Percentiles rank a stretch among this genome's conserved stretches.
Conservation (phyloP, 768 basidiomycete genomes). For the Candolleomyces efflorescens region DNA sequence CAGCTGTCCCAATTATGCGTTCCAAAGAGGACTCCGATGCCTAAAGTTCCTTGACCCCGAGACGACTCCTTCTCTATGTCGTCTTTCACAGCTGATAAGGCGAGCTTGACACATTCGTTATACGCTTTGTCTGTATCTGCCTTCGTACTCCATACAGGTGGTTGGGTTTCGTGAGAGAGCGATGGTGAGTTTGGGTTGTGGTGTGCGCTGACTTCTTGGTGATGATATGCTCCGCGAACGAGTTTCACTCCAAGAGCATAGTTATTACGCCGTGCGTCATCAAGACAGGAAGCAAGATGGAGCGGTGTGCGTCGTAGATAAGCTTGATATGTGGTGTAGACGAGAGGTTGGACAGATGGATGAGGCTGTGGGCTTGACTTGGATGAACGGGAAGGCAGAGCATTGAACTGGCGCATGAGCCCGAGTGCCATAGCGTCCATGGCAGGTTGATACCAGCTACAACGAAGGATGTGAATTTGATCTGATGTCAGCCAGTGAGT, state of each 20-base stretch:
- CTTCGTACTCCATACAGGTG: constrained; percentile 71
- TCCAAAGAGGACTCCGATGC: constrained; percentile 72
- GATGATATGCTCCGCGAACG: constrained; percentile 90
- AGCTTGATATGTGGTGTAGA: constrained; percentile 87
- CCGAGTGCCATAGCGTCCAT: constrained; percentile 76
- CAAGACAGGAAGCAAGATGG: constrained; percentile 63
- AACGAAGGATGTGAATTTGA: background rate
- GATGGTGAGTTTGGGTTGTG: constrained; percentile 29
- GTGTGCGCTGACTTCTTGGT: constrained; percentile 59
- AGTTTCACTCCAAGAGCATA: constrained; percentile 89
- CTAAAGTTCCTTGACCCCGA: constrained; percentile 7
- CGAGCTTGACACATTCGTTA: constrained; percentile 51
- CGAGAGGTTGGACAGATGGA: constrained; percentile 51
- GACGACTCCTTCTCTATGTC: constrained; percentile 33
- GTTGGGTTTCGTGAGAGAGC: constrained; percentile 52
- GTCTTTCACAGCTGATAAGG: constrained; percentile 53
- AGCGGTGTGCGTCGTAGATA: constrained; percentile 74
- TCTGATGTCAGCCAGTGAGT: background rate
- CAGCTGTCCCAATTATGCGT: constrained; percentile 82
- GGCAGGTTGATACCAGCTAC: constrained; percentile 72
- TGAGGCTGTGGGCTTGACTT: background rate
- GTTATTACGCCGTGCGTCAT: constrained; percentile 57
- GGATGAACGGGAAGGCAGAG: constrained; percentile 15
- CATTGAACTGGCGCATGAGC: constrained; percentile 78
- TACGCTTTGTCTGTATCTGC: constrained; percentile 72